Evolutionary conservation across 2,329 filamentous ascomycete genomes (phyloP).

Genomic region (Aspergillus ibericus): DNA sequence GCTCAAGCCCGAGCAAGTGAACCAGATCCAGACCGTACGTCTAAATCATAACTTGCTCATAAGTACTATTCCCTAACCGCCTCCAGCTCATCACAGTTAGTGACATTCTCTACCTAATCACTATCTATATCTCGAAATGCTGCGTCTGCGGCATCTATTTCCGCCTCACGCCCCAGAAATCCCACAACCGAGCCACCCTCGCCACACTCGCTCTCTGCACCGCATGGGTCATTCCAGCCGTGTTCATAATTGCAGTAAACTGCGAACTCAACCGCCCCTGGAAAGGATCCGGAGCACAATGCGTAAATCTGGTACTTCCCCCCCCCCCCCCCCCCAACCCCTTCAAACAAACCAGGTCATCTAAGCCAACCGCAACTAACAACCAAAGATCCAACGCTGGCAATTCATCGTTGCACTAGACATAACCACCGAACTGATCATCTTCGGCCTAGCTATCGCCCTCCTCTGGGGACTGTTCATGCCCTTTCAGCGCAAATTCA

Average conservation of each 20-base stretch:
- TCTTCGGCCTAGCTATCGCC: slow-evolving; percentile 31
- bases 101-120: slow-evolving; percentile 46
- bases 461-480: slow-evolving; percentile 36
- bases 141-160: slow-evolving; percentile 46
- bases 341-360: background rate
- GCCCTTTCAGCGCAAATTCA: slow-evolving; percentile 32
- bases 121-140: slow-evolving; percentile 41
- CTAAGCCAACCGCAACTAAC: background rate
- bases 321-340: background rate
- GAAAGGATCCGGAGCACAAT: slow-evolving; percentile 27
- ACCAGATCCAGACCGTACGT: slow-evolving; percentile 30
- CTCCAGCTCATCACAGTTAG: slow-evolving; percentile 34
- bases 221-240: slow-evolving; percentile 40
- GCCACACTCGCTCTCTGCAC: slow-evolving; percentile 38
- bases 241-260: slow-evolving; percentile 43
- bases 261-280: slow-evolving; percentile 44
- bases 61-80: background rate
- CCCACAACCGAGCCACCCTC: slow-evolving; percentile 40
- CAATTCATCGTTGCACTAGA: slow-evolving; percentile 37
- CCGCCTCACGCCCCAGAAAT: slow-evolving; percentile 46
- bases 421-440: slow-evolving; percentile 36
- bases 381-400: slow-evolving; percentile 31
- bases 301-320: slow-evolving; percentile 24
- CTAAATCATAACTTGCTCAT: background rate
- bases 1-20: slow-evolving; percentile 22